Percentiles rank a stretch among this genome's conserved stretches.
Conservation (phyloP, 2,329 filamentous ascomycete species). For the Aspergillus neoniger region DNA sequence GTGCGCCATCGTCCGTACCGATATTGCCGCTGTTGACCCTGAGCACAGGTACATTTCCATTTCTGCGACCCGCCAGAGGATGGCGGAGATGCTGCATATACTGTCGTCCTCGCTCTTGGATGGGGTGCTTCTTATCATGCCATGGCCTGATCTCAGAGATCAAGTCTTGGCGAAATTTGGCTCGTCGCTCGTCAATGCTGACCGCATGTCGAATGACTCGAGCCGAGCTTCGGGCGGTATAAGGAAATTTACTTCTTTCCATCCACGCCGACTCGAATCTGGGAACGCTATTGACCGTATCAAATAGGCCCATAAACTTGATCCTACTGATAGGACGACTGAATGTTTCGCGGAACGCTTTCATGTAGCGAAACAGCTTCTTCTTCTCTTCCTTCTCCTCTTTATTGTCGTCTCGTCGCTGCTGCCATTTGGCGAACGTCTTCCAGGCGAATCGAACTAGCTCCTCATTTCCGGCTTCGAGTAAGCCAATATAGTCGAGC, state of each 20-base stretch:
- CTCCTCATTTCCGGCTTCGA: constrained; percentile 81
- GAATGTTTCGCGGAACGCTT: constrained; percentile 77
- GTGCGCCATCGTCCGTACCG: constrained; percentile 3
- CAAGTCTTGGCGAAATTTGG: constrained; percentile 60
- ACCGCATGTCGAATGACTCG: constrained; percentile 60
- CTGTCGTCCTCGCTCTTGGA: constrained; percentile 24
- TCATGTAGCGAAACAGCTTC: constrained; percentile 73
- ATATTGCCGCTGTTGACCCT: constrained; percentile 30
- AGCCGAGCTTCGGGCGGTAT: constrained; percentile 56
- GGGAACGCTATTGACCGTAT: constrained; percentile 79
- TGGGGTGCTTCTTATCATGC: constrained; percentile 23
- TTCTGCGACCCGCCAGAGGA: constrained; percentile 14
- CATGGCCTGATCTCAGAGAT: constrained; percentile 49
- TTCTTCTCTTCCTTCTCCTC: constrained; percentile 31
- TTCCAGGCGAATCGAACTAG: constrained; percentile 83
- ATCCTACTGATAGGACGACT: constrained; percentile 72
- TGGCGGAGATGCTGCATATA: constrained; percentile 28
- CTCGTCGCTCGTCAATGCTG: constrained; percentile 59
- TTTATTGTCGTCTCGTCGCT: constrained; percentile 28
- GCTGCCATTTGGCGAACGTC: constrained; percentile 47
- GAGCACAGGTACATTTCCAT: constrained; percentile 32
- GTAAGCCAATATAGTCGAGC: constrained; percentile 77
- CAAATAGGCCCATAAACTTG: constrained; percentile 74
- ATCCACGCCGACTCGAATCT: constrained; percentile 72
- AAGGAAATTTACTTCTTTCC: constrained; percentile 74